These are phyloP conservation scores for Alternaria alternata DNA, from an alignment of 2,329 filamentous ascomycete species.

Conservation along the genomic window DNA sequence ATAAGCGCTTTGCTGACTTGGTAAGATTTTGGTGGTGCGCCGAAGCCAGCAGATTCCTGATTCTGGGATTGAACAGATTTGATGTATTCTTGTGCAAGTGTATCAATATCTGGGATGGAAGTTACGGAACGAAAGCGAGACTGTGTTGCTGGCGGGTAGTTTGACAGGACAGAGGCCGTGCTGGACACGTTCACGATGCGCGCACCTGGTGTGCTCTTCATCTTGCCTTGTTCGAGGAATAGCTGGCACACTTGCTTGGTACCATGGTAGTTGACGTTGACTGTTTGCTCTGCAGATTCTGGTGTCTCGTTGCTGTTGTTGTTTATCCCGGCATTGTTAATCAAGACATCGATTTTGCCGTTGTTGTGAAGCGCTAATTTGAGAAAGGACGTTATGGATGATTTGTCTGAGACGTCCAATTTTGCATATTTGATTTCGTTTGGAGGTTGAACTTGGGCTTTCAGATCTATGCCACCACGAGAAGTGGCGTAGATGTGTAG, in stretches of 20 bases:
- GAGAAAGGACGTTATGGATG: conserved; percentile 28
- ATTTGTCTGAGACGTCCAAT: conserved; percentile 23
- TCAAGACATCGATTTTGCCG: conserved; percentile 25
- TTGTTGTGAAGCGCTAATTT: conserved; percentile 3
- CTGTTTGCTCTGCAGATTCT: conserved; percentile 13
- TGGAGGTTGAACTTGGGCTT: conserved; percentile 6
- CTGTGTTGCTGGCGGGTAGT: conserved; percentile 11
- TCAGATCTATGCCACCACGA: conserved; percentile 21
- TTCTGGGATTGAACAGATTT: background rate
- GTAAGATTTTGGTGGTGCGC: conserved; percentile 23
- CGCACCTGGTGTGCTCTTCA: conserved; percentile 6
- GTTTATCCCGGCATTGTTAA: conserved; percentile 36
- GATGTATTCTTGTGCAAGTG: conserved; percentile 11
- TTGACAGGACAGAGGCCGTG: conserved; percentile 16
- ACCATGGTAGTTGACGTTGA: conserved; percentile 27
- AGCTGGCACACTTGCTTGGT: conserved; percentile 27
- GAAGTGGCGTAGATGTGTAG: conserved; percentile 32
- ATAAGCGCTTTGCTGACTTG: conserved; percentile 35
- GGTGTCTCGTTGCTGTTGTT: conserved; percentile 24
- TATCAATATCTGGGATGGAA: conserved; percentile 11
- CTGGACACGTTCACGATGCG: conserved; percentile 31
- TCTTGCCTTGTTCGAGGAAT: conserved; percentile 18
- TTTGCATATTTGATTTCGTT: conserved; percentile 24
- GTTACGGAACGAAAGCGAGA: conserved; percentile 4
- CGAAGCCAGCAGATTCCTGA: conserved; percentile 17